Base-by-base conservation (phyloP, 2,329 filamentous ascomycete genomes). In the Emericellopsis atlantica region DNA sequence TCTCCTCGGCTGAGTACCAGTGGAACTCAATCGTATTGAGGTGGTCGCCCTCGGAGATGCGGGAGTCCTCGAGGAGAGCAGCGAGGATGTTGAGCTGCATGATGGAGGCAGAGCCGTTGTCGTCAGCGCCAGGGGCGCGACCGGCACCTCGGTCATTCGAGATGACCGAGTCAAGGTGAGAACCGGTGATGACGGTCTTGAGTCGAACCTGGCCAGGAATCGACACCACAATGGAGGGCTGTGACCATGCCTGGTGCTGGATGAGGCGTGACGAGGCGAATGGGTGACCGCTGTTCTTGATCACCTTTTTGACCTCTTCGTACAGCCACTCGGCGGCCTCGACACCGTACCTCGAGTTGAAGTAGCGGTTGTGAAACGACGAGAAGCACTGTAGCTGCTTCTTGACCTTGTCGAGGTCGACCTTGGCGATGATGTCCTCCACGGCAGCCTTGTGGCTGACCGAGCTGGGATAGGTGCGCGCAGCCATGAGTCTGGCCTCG, bases 1-100 rank as follows among this genome's bases (percentile, higher is more conserved):
- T 66, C 51, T 72, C 69, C 44, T 71, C 68, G 6, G 59, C 69
- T 14, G 54, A 51, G 48, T 72, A 72, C 53, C 67, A 72, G 52
- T 72, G 69, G 49, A 71, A 72, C 51, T 72, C 69, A 31, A 72
- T 57, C 2, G 68, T 69, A 51, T 70, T 64, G 29, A 57, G 55
- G 36, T 58, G 67, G n/a, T 56, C 51, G 10, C 60, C 54, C 35
- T 56, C 55, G 12, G 66, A 62, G 29, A 46, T 44, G n/a, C 43
- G 42, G 7, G 45, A 42, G 8, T 51, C 51, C 1, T 47, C 44
- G 1, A 50, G 46, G 2, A 72, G 58, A 2, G 67, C 58, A 23
- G 66, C 58, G 6, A 72, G 56, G 3, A 68, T 60, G 41, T 69
- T 65, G 5, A 72, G 58, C 9, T 70, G 54, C 31, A 62, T 61